These are phyloP conservation scores for Petunia axillaris DNA, from an alignment of 257 asterid genomes.

Conservation along the genomic window DNA sequence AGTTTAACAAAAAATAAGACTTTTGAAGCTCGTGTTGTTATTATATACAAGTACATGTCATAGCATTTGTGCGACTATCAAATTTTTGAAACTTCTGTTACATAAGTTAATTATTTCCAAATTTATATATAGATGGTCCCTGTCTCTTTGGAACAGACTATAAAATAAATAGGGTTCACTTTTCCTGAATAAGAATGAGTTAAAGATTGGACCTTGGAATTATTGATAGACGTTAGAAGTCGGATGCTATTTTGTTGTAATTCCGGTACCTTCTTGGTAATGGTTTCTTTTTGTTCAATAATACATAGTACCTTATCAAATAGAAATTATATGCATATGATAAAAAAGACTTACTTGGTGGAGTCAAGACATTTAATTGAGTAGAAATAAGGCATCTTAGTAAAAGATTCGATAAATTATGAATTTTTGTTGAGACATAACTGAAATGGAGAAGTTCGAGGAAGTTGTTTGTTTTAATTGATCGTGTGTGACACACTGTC, in stretches of 20 bases:
- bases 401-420: neutral
- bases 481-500: neutral
- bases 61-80: too few relatives aligned
- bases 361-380: neutral
- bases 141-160: too few relatives aligned
- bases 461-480: neutral
- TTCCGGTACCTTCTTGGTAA: too few relatives aligned
- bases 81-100: too few relatives aligned
- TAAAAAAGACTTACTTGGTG: neutral
- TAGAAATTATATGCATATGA: neutral
- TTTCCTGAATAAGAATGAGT: neutral
- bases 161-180: neutral
- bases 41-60: too few relatives aligned
- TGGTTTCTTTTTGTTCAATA: too few relatives aligned
- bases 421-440: neutral
- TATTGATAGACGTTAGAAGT: neutral
- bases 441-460: neutral
- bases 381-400: neutral
- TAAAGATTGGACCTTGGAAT: neutral
- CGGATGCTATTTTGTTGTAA: too few relatives aligned
- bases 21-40: too few relatives aligned
- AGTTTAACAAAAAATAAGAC: too few relatives aligned
- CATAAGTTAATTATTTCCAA: too few relatives aligned
- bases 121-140: too few relatives aligned
- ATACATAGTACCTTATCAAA: too few relatives aligned